Conservation (phyloP, 495 filamentous ascomycete species). For the Penicillium cosmopolitanum region DNA sequence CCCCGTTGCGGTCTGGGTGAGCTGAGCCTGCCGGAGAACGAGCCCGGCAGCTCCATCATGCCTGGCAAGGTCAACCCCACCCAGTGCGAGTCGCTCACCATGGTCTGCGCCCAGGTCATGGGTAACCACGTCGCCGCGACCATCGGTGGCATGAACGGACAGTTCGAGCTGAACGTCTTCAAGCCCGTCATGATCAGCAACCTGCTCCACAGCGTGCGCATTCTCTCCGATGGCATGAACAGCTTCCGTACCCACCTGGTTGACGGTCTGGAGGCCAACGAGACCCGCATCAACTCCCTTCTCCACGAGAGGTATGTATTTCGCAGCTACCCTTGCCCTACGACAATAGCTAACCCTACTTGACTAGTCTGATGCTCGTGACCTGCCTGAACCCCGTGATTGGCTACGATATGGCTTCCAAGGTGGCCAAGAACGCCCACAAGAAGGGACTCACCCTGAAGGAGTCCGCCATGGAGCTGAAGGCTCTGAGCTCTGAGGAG, state of each 20-base stretch:
- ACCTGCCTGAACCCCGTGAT: constrained; percentile 99
- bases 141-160: constrained; percentile 93
- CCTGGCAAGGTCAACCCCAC: constrained; percentile 99
- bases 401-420: constrained; percentile 96
- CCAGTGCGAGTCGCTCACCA: constrained; percentile 96
- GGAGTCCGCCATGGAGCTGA: constrained; percentile 89
- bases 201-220: constrained; percentile 83
- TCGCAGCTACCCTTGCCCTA: constrained; percentile 4
- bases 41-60: constrained; percentile 97
- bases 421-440: constrained; percentile 99
- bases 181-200: constrained; percentile 96
- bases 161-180: constrained; percentile 99
- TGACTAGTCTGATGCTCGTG: constrained; percentile 88
- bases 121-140: constrained; percentile 93
- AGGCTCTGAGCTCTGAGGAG: constrained; percentile 86
- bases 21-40: constrained; percentile 91
- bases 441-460: constrained; percentile 96
- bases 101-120: constrained; percentile 97
- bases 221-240: constrained; percentile 89
- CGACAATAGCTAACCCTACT: constrained; percentile 25
- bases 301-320: constrained; percentile 76
- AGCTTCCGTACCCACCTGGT: constrained; percentile 95
- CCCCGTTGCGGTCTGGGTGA: constrained; percentile 95
- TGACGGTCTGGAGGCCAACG: constrained; percentile 86
- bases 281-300: constrained; percentile 82